Evolutionary conservation across 2,329 filamentous ascomycete species (phyloP), one percentile per base, ranked within the genome.

Genomic region (Tolypocladium paradoxum): DNA sequence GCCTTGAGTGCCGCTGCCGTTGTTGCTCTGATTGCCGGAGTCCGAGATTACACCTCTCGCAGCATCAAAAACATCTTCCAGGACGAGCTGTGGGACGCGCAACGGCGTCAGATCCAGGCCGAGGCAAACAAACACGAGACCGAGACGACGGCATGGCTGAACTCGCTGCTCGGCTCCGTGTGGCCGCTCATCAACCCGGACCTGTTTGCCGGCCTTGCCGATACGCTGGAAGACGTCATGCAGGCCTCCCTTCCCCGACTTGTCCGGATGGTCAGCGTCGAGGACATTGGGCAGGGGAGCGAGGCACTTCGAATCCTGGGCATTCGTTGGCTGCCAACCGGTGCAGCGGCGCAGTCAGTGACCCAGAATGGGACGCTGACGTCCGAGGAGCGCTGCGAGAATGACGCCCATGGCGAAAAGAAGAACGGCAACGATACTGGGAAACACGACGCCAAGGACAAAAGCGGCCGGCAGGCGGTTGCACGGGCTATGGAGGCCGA

Each of bases 121-220:
- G 62, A 74, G 6, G 64, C 70, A 2, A 64, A 67, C 11, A 68
- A 73, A 2, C 67, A 74, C 33, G 70, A 77, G 53, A 73, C 80
- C 1, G 81, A 85, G 5, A 85, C 87, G 60, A 85, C 84, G 0
- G 79, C 82, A 0, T 90, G 86, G 87, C 74, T 90, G 52, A 90
- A 90, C 62, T 84, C 80, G 5, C 65, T 89, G 0, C 63, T 90
- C 8, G 73, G 77, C 4, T 79, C 84, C 1, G 76, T 89, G 6
- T 90, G 87, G 87, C 84, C 85, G 0, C 73, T 90, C 33, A 76
- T 90, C 61, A 90, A 90, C 61, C 87, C 86, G 0, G 87, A 90
- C 60, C 73, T 90, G 2, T 89, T 90, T 60, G 76, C 79, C 1
- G 82, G 80, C 35, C 65, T 89, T 2, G 78, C 82, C 0, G 86